Evolutionary conservation across 208 protist species (phyloP), one percentile per base, ranked within the genome.

Genomic region (Phytomonas sp.): DNA sequence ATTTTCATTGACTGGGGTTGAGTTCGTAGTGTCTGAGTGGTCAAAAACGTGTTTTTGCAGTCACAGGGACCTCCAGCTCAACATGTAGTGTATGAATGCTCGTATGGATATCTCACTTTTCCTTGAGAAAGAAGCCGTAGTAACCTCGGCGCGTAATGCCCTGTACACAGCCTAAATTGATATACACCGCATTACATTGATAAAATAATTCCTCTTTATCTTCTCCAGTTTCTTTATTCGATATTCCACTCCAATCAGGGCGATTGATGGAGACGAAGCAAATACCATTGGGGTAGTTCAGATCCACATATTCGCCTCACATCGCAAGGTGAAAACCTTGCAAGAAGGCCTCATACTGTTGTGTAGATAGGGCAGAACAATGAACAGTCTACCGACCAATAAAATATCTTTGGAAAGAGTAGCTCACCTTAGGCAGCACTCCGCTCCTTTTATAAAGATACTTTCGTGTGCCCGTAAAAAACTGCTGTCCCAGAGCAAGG

Each of bases 161-260:
- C 71, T 98, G 93, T n/a, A 94, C 94, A 69, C 95, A 98, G 64
- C 92, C 93, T 16, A 97, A 76, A 63, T 97, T 97, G 34, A 97
- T 56, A 62, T 98, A 92, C 29, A 98, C 81, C 1, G 91, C 94
- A 72, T 94, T 90, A 69, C 90, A 95, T 60, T 84, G 67, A 61
- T 82, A 86, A 31, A 77, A 60, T 71, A 75, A 23, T 26, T 45
- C 40, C 30, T 60, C 32, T 14, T 5, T 23, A 26, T 8, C 36
- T 8, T 4, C 49, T 19, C 45, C 29, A 29, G 8, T 1, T 23
- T 56, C 36, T 63, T 16, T n/a, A 6, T n/a, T 49, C 33, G n/a
- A 11, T n/a, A 23, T 30, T 16, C n/a, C 30, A 7, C 61, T 56
- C 6, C 72, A 66, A 16, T 33, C 56, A 60, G 71, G 56, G 4